Evolutionary conservation across 192 early-diverging fungal species (phyloP).

Genomic region (Glomus cerebriforme): DNA sequence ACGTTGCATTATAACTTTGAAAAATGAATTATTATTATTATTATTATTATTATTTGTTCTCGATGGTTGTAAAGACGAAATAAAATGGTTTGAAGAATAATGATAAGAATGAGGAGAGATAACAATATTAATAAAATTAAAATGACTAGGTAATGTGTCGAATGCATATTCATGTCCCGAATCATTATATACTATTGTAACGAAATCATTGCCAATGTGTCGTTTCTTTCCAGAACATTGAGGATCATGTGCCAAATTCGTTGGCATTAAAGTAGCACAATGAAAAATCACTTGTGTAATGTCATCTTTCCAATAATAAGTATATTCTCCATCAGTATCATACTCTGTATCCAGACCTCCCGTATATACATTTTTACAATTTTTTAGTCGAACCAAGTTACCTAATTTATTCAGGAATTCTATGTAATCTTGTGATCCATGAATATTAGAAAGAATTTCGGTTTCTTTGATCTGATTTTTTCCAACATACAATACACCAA

Average conservation of each 20-base stretch:
- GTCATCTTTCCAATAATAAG: slow-evolving; percentile 81
- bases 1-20: slow-evolving; percentile 65
- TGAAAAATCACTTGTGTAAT: slow-evolving; percentile 92
- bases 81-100: not conserved
- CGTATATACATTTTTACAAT: slow-evolving; percentile 72
- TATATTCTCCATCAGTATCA: slow-evolving; percentile 83
- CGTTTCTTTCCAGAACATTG: slow-evolving; percentile 85
- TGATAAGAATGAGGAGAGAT: slow-evolving; percentile 67
- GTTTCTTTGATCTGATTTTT: slow-evolving; percentile 80
- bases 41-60: slow-evolving; percentile 35
- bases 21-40: slow-evolving; percentile 43
- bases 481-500: slow-evolving; percentile 91
- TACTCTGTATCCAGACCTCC: slow-evolving; percentile 86
- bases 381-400: slow-evolving; percentile 65
- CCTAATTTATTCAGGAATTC: slow-evolving; percentile 84
- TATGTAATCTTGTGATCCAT: slow-evolving; percentile 87
- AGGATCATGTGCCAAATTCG: slow-evolving; percentile 69
- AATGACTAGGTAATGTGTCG: slow-evolving; percentile 90
- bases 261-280: slow-evolving; percentile 94
- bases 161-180: slow-evolving; percentile 79
- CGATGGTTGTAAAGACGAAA: not conserved
- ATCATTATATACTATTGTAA: slow-evolving; percentile 94
- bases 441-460: slow-evolving; percentile 85
- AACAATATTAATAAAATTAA: slow-evolving; percentile 95
- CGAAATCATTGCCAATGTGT: slow-evolving; percentile 97